phyloP scores from a whole-genome alignment of 257 asterid species.

The Primulina tabacum region DNA sequence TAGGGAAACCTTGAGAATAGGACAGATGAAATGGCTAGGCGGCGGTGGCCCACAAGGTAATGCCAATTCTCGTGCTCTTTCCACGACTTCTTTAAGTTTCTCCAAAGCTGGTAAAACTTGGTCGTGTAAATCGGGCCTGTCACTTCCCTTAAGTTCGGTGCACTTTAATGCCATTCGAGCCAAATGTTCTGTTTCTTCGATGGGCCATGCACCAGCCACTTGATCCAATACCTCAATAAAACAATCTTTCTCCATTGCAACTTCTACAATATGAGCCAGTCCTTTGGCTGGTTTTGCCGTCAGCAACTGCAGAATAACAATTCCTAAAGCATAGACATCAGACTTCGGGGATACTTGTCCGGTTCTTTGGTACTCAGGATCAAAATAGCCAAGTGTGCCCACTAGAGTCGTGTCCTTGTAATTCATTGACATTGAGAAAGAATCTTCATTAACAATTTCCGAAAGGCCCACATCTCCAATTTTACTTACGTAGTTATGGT shows the following conservation, averaged over 20 bases:
- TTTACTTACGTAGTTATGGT: constrained; percentile 68
- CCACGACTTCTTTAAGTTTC: constrained; percentile 53
- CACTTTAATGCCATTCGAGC: constrained; percentile 62
- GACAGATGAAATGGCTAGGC: constrained; percentile 69
- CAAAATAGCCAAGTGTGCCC: constrained; percentile 83
- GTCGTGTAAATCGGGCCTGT: constrained; percentile 62
- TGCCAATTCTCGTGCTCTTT: constrained; percentile 36
- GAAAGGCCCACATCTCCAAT: constrained; percentile 90
- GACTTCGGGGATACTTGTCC: constrained; percentile 64
- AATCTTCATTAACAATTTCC: constrained; percentile 46
- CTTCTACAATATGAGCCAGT: constrained; percentile 55
- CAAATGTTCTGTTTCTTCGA: constrained; percentile 54
- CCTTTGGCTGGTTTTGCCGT: constrained; percentile 75
- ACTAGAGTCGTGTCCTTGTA: constrained; percentile 48
- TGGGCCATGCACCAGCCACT: constrained; percentile 71
- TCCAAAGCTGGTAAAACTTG: constrained; percentile 61
- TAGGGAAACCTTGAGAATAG: constrained; percentile 58
- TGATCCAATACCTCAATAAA: constrained; percentile 48
- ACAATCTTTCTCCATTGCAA: constrained; percentile 39
- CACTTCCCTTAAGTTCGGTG: constrained; percentile 61
- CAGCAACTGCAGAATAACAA: constrained; percentile 65
- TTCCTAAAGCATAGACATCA: constrained; percentile 76
- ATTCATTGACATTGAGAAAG: constrained; percentile 31
- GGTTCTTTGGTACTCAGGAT: constrained; percentile 87
- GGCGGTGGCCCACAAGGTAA: constrained; percentile 31